Conservation (phyloP, 345 rosid species). For the Hibiscus mutabilis region DNA sequence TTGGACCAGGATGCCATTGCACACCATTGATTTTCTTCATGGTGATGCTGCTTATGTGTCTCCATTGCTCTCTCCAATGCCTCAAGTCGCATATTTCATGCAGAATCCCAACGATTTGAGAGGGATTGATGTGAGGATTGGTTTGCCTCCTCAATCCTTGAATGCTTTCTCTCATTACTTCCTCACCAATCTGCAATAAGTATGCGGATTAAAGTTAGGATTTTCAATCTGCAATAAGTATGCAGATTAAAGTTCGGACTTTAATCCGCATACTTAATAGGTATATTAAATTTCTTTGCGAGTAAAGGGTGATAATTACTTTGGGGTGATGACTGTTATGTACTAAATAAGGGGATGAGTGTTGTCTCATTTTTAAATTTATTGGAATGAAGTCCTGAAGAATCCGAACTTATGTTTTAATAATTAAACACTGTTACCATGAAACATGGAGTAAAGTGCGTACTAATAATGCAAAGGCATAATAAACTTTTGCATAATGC, state of each 20-base stretch:
- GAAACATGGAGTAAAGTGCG: not conserved
- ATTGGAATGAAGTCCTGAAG: too few relatives aligned
- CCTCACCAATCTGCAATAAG: constrained; percentile 11
- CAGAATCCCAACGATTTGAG: constrained; percentile 41
- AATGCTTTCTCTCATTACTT: constrained; percentile 35
- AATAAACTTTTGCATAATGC: not conserved
- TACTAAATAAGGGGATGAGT: not conserved
- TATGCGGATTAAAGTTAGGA: not conserved
- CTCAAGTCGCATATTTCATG: constrained; percentile 62
- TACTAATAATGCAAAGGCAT: not conserved
- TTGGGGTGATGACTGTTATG: not conserved
- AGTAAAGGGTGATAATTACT: not conserved
- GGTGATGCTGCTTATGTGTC: constrained; percentile 37
- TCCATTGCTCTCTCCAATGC: constrained; percentile 55
- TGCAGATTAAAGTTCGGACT: too few relatives aligned
- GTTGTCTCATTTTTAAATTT: too few relatives aligned
- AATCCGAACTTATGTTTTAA: not conserved
- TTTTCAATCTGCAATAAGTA: too few relatives aligned
- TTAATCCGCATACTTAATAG: too few relatives aligned
- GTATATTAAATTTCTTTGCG: not conserved
- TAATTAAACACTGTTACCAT: not conserved
- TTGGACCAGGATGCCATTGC: constrained; percentile 68
- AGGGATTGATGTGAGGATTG: constrained; percentile 47
- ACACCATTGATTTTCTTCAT: constrained; percentile 36
- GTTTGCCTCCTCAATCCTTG: constrained; percentile 32